A percentile compares a stretch with the other conserved stretches of the same genome.
Evolutionary conservation across 2,329 filamentous ascomycete species (phyloP).

Genomic region (Paramyrothecium roridum): DNA sequence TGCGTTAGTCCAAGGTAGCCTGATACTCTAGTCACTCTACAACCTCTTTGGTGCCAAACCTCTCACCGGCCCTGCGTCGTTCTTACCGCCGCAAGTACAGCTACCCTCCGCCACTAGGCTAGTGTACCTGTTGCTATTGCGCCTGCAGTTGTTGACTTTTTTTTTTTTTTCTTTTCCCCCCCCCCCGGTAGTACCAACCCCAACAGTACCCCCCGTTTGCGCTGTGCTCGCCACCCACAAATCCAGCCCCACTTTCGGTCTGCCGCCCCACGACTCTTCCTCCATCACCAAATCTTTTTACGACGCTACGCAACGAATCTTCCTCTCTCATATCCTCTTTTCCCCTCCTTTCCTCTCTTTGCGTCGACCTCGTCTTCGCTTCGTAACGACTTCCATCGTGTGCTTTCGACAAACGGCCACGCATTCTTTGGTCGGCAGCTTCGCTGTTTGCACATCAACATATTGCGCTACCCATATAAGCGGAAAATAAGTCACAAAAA

Average conservation of each 20-base stretch:
- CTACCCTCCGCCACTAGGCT: background rate
- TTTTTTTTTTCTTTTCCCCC: background rate
- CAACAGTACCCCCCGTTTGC: too few species aligned
- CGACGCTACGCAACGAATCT: background rate
- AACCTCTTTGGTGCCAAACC: too few species aligned
- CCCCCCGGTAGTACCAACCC: background rate
- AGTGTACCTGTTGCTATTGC: background rate
- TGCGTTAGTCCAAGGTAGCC: too few species aligned
- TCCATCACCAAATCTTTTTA: background rate
- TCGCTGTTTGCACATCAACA: background rate
- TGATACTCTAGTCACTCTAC: too few species aligned
- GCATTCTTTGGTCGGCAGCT: too few species aligned
- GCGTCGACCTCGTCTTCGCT: background rate
- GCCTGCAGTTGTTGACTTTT: background rate
- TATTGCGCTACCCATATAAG: background rate
- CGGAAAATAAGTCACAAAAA: slow-evolving; percentile 10
- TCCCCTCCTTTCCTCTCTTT: background rate
- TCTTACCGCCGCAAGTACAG: background rate
- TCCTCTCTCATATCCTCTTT: background rate
- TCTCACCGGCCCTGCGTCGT: background rate
- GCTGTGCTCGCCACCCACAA: too few species aligned
- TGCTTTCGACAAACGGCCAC: too few species aligned
- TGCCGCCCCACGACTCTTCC: background rate
- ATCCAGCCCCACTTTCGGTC: background rate
- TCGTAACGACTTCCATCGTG: background rate